These are phyloP conservation scores for Arthrobotrys pseudoclavata DNA, from an alignment of 2,329 filamentous ascomycete genomes.

Conservation along the genomic window DNA sequence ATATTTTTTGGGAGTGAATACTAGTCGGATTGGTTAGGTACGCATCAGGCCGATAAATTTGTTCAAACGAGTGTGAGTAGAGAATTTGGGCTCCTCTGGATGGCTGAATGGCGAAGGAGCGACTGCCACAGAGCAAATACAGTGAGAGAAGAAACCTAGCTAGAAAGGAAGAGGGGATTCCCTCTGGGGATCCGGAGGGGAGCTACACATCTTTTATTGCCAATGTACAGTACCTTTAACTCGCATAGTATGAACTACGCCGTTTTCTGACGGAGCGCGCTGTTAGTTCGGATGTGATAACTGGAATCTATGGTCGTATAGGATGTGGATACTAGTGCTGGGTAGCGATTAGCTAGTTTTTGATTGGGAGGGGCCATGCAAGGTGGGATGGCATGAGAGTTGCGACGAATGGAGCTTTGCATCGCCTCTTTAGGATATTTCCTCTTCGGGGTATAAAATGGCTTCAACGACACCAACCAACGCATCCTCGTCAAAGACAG, in stretches of 20 bases:
- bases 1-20: not conserved
- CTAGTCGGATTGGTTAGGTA: slow-evolving; percentile 16
- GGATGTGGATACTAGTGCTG: slow-evolving; percentile 16
- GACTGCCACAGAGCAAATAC: slow-evolving; percentile 28
- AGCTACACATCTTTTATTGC: slow-evolving; percentile 41
- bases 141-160: slow-evolving; percentile 12
- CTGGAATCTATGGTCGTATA: slow-evolving; percentile 18
- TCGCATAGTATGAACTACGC: slow-evolving; percentile 13
- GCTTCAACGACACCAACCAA: slow-evolving; percentile 16
- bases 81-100: slow-evolving; percentile 10
- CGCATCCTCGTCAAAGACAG: not conserved
- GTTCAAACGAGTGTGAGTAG: slow-evolving; percentile 21
- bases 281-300: slow-evolving; percentile 20
- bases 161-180: slow-evolving; percentile 34
- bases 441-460: slow-evolving; percentile 12
- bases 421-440: slow-evolving; percentile 21
- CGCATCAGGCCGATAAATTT: slow-evolving; percentile 28
- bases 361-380: slow-evolving; percentile 16
- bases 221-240: slow-evolving; percentile 7
- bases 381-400: slow-evolving; percentile 28
- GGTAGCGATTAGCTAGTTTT: slow-evolving; percentile 22
- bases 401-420: slow-evolving; percentile 14
- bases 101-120: slow-evolving; percentile 33
- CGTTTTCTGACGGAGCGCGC: slow-evolving; percentile 22
- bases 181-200: slow-evolving; percentile 36